A percentile compares a stretch with the other conserved stretches of the same genome.
phyloP scores from a whole-genome alignment of 805 yeast species.

The Kluyveromyces siamensis region DNA sequence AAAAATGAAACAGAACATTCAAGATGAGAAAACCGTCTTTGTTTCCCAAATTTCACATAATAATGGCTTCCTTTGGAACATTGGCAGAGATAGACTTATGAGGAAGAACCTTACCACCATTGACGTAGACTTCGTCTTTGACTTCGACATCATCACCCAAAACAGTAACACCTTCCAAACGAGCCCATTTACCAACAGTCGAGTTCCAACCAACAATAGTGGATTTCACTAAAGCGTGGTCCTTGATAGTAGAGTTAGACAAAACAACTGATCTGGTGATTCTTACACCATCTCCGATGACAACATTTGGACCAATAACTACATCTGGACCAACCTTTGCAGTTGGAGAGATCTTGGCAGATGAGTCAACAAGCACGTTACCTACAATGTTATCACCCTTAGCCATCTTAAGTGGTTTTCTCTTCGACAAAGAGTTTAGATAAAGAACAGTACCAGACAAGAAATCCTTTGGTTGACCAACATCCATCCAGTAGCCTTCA shows the following conservation, averaged over 20 bases:
- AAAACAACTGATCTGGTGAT: slow-evolving; percentile 90
- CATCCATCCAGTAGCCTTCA: slow-evolving; percentile 99
- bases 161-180: slow-evolving; percentile 95
- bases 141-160: slow-evolving; percentile 98
- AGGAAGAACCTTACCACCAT: slow-evolving; percentile 98
- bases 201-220: slow-evolving; percentile 99
- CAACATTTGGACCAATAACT: slow-evolving; percentile 92
- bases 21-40: not conserved
- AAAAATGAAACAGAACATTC: not conserved
- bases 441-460: slow-evolving; percentile 90
- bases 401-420: slow-evolving; percentile 60
- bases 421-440: slow-evolving; percentile 78
- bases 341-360: slow-evolving; percentile 85
- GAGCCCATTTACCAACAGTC: slow-evolving; percentile 96
- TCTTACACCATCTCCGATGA: slow-evolving; percentile 97
- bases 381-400: slow-evolving; percentile 70
- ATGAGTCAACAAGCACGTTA: slow-evolving; percentile 87
- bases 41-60: slow-evolving; percentile 60
- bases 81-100: slow-evolving; percentile 94
- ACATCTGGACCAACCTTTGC: slow-evolving; percentile 99
- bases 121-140: slow-evolving; percentile 96
- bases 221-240: slow-evolving; percentile 95
- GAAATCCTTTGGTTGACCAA: slow-evolving; percentile 99
- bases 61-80: slow-evolving; percentile 96
- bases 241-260: slow-evolving; percentile 84